These are phyloP conservation scores for Solanum paucissectum DNA, from an alignment of 257 asterid species.

Conservation along the genomic window DNA sequence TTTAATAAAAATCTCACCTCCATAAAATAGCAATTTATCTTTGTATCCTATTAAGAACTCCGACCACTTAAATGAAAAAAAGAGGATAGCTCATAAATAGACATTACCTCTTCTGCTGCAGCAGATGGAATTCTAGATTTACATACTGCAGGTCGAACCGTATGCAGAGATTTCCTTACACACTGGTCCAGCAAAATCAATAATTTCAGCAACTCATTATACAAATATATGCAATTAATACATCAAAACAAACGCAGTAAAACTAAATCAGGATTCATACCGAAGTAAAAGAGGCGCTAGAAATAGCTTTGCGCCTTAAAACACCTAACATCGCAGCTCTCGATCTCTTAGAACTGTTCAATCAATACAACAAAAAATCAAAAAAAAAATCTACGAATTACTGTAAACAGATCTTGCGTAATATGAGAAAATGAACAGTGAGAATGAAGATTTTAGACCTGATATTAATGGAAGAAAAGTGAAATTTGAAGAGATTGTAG, in stretches of 20 bases:
- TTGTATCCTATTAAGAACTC: neutral
- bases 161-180: conserved; percentile 36
- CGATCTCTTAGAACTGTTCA: conserved; percentile 21
- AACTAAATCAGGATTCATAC: conserved; percentile 10
- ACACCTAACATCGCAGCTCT: conserved; percentile 64
- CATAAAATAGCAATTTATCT: neutral
- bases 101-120: conserved; percentile 40
- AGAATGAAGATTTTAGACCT: neutral
- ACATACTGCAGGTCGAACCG: conserved; percentile 31
- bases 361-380: neutral
- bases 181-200: conserved; percentile 23
- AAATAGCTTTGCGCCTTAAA: conserved; percentile 73
- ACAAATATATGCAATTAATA: neutral
- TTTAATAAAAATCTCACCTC: neutral
- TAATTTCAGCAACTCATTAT: neutral
- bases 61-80: neutral
- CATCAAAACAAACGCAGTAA: neutral
- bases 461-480: neutral
- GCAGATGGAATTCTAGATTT: conserved; percentile 26
- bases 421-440: neutral
- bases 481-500: neutral
- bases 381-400: neutral
- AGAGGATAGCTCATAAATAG: neutral
- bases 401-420: neutral
- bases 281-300: conserved; percentile 53